Evolutionary conservation across 441 rosid genomes (phyloP).

Genomic region (Sinapis alba): DNA sequence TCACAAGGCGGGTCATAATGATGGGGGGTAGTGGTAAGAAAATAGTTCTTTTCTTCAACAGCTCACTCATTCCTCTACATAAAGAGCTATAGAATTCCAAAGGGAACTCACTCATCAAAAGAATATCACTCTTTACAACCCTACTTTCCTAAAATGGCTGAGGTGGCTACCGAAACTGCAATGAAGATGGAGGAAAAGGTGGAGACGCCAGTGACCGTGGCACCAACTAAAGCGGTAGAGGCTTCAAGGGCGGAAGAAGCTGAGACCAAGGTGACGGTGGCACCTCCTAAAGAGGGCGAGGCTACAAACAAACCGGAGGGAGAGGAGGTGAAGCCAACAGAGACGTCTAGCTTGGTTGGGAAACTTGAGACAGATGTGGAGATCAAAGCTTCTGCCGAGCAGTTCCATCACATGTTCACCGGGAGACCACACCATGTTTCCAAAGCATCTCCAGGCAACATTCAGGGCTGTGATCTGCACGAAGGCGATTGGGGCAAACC

Average conservation of each 20-base stretch:
- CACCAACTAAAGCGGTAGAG: background rate
- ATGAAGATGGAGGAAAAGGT: background rate
- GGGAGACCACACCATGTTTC: constrained; percentile 22
- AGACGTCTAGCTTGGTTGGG: background rate
- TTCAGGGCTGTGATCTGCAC: constrained; percentile 31
- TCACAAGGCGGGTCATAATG: no score
- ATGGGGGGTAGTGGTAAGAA: no score
- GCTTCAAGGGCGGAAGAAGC: background rate
- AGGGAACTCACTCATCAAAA: constrained; percentile 10
- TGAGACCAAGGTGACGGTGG: background rate
- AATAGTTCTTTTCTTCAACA: background rate
- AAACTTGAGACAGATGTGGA: background rate
- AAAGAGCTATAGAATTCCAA: background rate
- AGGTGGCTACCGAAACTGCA: background rate
- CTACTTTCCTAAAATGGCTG: constrained; percentile 11
- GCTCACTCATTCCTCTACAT: background rate
- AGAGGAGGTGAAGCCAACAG: constrained; percentile 5
- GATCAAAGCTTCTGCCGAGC: background rate
- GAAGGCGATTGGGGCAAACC: constrained; percentile 36
- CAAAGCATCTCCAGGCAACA: constrained; percentile 21
- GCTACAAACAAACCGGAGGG: background rate
- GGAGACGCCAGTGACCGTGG: background rate
- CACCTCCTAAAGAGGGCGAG: background rate
- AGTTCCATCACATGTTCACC: constrained; percentile 23
- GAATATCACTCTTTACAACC: background rate